Base-by-base conservation (phyloP, 1,284 basidiomycete genomes). In the Blastosporella zonata region DNA sequence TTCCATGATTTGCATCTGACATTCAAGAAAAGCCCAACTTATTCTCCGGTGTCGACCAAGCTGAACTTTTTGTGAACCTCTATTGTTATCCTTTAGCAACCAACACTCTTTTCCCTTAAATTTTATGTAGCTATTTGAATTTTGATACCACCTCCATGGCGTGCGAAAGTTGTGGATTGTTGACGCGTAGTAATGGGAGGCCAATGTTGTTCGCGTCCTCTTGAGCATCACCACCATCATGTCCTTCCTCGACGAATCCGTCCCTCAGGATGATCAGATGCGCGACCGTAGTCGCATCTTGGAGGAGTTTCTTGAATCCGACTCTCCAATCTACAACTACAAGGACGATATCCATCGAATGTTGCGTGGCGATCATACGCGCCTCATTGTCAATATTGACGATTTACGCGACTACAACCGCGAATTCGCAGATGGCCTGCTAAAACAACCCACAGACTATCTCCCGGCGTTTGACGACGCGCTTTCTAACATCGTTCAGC, bases 321-420 rank as follows among this genome's bases (percentile, higher is more conserved):
- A 90, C 54, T 87, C 88, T 15, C 67, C 81, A 52, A 60, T 79
- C 18, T 84, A 84, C 72, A 91, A 93, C 70, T 98, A 99, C 72
- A 82, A 84, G 59, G 87, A 94, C 62, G 87, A 89, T 49, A 88
- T 97, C 59, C 78, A 81, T 42, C 82, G 84, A 57, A 88, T 99
- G 87, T 78, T 99, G 36, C 84, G 89, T 48, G 75, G 81, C 25
- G 88, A 92, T 61, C 83, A 88, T 62, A 87, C 92, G 59, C 85
- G 97, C 61, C 84, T 99, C 61, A 86, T 97, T 61, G 84, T 99
- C 67, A 99, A 97, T 70, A 79, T 99, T 59, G 96, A 99, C 70
- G 94, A 99, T 70, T 72, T 99, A 57, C 87, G 97, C 67, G 91
- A 94, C 68, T 95, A 95, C 68, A 84, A 92, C 66, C 84, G 94